A percentile compares a stretch with the other conserved stretches of the same genome.
Evolutionary conservation across 345 rosid species (phyloP).

Genomic region (Boechera divaricarpa): DNA sequence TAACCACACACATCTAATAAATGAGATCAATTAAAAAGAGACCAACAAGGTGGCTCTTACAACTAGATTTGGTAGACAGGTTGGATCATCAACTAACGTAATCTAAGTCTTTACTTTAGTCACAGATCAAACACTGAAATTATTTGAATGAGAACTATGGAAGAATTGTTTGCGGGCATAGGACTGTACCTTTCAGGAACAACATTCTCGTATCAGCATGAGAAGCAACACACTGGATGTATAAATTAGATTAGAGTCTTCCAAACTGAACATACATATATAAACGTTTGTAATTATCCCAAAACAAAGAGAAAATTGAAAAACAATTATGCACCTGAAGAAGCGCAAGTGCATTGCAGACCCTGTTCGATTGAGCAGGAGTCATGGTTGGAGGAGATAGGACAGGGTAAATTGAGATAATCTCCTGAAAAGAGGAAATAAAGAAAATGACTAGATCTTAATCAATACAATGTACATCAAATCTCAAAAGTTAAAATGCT

Average conservation of each 20-base stretch:
- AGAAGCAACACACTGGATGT: conserved; percentile 59
- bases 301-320: background rate
- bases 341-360: conserved; percentile 59
- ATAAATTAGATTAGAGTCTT: conserved; percentile 15
- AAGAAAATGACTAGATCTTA: background rate
- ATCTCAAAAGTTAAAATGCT: conserved; percentile 6
- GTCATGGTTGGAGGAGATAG: conserved; percentile 45
- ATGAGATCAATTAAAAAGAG: conserved; percentile 15
- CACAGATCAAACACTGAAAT: background rate
- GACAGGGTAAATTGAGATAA: conserved; percentile 46
- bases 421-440: conserved; percentile 51
- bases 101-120: background rate
- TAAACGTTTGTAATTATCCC: background rate
- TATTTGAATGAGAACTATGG: background rate
- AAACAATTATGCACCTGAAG: conserved; percentile 51
- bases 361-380: conserved; percentile 40
- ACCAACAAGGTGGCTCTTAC: conserved; percentile 7
- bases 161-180: conserved; percentile 13
- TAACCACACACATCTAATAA: conserved; percentile 11
- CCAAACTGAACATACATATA: conserved; percentile 15
- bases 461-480: conserved; percentile 9
- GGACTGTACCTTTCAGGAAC: conserved; percentile 56
- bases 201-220: conserved; percentile 54
- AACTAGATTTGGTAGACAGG: background rate
- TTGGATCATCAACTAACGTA: conserved; percentile 16